Evolutionary conservation across 1,284 basidiomycete genomes (phyloP).

Genomic region (Sanghuangporus weigelae): DNA sequence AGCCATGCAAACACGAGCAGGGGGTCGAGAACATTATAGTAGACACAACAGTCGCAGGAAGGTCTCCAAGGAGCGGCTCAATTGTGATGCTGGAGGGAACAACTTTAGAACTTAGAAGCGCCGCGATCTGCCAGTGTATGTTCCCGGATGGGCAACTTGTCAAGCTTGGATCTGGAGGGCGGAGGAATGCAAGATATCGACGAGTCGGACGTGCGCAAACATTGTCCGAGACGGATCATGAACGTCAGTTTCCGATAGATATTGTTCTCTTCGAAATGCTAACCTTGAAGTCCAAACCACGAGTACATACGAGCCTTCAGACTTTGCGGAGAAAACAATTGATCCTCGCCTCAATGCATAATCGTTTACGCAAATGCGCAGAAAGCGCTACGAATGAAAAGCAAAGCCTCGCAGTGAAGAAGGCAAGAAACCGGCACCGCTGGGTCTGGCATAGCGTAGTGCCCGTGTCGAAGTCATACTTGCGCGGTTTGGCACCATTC

Average conservation of each 20-base stretch:
- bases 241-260: not conserved
- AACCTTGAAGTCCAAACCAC: not conserved
- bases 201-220: constrained; percentile 50
- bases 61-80: constrained; percentile 55
- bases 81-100: constrained; percentile 48
- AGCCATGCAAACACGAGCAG: constrained; percentile 28
- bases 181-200: constrained; percentile 43
- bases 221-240: constrained; percentile 33
- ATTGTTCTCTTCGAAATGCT: constrained; percentile 18
- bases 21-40: constrained; percentile 33
- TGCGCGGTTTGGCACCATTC: constrained; percentile 75
- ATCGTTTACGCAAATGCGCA: constrained; percentile 49
- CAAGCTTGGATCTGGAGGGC: not conserved
- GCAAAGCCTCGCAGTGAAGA: constrained; percentile 29
- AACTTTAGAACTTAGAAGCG: constrained; percentile 15
- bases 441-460: constrained; percentile 77
- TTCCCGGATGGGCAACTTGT: not conserved
- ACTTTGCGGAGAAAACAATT: constrained; percentile 32
- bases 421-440: constrained; percentile 48
- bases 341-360: constrained; percentile 59
- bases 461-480: constrained; percentile 77
- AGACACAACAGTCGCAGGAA: constrained; percentile 52
- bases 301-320: constrained; percentile 9
- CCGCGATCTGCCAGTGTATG: not conserved
- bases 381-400: constrained; percentile 40